Evolutionary conservation across 805 yeast genomes (phyloP), one percentile per base, ranked within the genome.

Genomic region (Metschnikowia aberdeeniae): DNA sequence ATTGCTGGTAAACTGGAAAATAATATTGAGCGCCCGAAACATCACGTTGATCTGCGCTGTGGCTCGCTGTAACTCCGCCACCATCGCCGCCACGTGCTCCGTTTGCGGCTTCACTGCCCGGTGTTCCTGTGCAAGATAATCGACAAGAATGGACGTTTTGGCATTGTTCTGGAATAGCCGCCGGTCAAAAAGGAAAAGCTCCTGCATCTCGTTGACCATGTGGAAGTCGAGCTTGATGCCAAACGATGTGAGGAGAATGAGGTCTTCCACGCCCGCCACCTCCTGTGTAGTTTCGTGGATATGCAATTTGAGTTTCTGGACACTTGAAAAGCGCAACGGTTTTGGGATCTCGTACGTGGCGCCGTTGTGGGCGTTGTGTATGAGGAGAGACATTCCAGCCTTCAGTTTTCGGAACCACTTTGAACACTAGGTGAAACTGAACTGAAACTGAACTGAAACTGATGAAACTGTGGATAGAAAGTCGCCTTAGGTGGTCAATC

Each of bases 131-230:
- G 20, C 47, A 45, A 33, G 44, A 42, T 47, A 49, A 3, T 40
- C 44, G 8, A 14, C 27, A 2, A 50, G 30, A 8, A 51, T 36
- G 1, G 46, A 34, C 10, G 45, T 46, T 9, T 44, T 40, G 6
- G 50, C 52, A 11, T 56, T 52, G 4, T 73, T 64, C 14, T 44
- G 53, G 51, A 84, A 84, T 37, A 79, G 62, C 37, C 80, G 71
- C 58, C 83, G 77, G 59, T 85, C 89, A 61, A 73, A 84, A 1
- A 78, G 80, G 59, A 75, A 84, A 3, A 84, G 67, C 47, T 81
- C 85, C 42, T 66, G 68, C 27, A 75, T 60, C 47, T 78, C 82
- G 51, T 77, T 67, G 36, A 72, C 68, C 72, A 70, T 72, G 56
- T 70, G 72, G 58, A 68, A 76, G 59, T 77, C 80, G 50, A 85